Conservation (phyloP, 768 basidiomycete genomes). For the Amanita fuliginea region DNA sequence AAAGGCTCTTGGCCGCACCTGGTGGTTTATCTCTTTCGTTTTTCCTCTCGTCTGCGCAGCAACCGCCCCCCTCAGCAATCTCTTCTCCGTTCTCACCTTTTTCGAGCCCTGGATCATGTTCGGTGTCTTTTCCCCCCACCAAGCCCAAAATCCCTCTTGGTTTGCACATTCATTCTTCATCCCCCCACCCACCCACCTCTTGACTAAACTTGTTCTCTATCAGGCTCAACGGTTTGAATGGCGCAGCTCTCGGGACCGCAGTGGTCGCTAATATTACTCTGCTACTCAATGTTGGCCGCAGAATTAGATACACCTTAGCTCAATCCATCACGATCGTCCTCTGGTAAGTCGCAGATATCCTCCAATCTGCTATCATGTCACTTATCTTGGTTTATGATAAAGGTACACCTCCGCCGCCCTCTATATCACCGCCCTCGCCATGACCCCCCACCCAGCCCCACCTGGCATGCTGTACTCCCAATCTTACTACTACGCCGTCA, state of each 20-base stretch:
- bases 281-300: constrained; percentile 26
- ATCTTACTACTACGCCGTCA: constrained; percentile 27
- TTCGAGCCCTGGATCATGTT: constrained; percentile 23
- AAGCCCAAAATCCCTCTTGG: constrained; percentile 23
- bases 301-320: constrained; percentile 22
- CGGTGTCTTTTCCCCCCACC: constrained; percentile 8
- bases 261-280: constrained; percentile 24
- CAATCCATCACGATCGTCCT: constrained; percentile 25
- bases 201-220: not conserved
- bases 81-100: constrained; percentile 27
- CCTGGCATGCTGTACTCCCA: constrained; percentile 18
- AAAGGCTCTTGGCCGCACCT: constrained; percentile 14
- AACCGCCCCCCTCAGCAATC: constrained; percentile 28
- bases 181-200: not conserved
- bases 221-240: constrained; percentile 23
- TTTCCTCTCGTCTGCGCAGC: constrained; percentile 31
- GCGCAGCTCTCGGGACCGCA: constrained; percentile 21
- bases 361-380: too few species aligned
- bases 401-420: constrained; percentile 26
- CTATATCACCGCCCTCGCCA: constrained; percentile 22
- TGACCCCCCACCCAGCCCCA: constrained; percentile 14
- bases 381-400: too few species aligned
- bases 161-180: constrained; percentile 8
- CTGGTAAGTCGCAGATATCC: constrained; percentile 23
- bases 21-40: constrained; percentile 29